Conservation (phyloP, 2,329 filamentous ascomycete species). For the Alternaria infectoria region DNA sequence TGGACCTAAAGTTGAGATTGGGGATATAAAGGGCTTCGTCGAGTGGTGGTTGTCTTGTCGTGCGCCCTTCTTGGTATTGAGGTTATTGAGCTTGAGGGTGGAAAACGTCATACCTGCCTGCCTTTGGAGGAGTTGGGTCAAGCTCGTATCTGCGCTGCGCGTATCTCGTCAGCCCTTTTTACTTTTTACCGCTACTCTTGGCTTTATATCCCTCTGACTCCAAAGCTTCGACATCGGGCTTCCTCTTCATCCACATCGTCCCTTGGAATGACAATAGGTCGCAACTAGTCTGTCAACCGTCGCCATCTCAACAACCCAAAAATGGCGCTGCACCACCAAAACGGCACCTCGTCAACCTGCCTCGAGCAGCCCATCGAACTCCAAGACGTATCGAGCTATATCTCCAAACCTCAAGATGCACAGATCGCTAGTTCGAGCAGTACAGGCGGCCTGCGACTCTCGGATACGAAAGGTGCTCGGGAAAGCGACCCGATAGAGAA, state of each 20-base stretch:
- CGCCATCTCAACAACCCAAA: background rate
- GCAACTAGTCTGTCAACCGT: background rate
- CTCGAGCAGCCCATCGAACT: slow-evolving; percentile 42
- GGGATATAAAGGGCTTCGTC: background rate
- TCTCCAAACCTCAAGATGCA: slow-evolving; percentile 27
- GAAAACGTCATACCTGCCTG: background rate
- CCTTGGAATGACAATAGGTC: slow-evolving; percentile 15
- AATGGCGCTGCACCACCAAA: slow-evolving; percentile 37
- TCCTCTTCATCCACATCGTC: background rate
- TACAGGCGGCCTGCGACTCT: slow-evolving; percentile 20
- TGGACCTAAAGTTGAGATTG: background rate
- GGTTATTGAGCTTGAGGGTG: background rate
- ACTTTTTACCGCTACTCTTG: background rate
- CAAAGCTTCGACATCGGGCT: background rate
- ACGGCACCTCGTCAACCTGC: slow-evolving; percentile 44
- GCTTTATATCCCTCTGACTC: background rate
- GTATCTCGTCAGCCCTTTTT: background rate
- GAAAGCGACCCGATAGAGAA: slow-evolving; percentile 43
- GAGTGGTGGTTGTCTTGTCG: too few relatives aligned
- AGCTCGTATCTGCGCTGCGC: background rate
- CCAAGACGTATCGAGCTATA: slow-evolving; percentile 33
- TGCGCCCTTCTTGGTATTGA: too few relatives aligned
- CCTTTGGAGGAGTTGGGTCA: background rate
- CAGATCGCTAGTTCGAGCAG: slow-evolving; percentile 18
- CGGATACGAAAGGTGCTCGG: slow-evolving; percentile 19